Evolutionary conservation across 768 basidiomycete species (phyloP).

Genomic region (Macrolepiota dolichaula): DNA sequence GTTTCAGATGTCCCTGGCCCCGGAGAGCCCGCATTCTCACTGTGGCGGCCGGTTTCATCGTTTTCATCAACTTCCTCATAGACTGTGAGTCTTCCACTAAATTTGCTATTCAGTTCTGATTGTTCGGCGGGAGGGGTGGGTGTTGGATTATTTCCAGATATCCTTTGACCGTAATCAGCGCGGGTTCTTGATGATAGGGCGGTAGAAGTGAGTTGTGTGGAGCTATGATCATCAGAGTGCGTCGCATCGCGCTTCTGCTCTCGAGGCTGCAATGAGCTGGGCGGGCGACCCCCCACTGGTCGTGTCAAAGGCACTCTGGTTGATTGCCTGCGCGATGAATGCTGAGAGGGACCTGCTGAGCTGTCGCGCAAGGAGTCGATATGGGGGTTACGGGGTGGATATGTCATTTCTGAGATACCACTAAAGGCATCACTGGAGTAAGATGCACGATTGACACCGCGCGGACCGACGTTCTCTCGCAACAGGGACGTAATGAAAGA

Average conservation of each 20-base stretch:
- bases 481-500: constrained; percentile 60
- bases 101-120: background rate
- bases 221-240: background rate
- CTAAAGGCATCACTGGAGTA: constrained; percentile 41
- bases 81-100: background rate
- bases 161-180: background rate
- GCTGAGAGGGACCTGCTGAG: background rate
- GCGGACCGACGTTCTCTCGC: constrained; percentile 35
- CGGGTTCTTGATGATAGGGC: background rate
- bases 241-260: background rate
- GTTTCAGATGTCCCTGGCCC: background rate
- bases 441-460: constrained; percentile 26
- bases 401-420: constrained; percentile 53
- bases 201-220: background rate
- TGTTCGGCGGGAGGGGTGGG: background rate
- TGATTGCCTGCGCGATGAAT: background rate
- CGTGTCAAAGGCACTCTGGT: background rate
- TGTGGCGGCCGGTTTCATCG: background rate
- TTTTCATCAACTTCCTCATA: constrained; percentile 1
- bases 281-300: constrained; percentile 3
- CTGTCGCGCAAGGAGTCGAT: constrained; percentile 5
- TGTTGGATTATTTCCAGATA: background rate
- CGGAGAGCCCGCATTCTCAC: background rate
- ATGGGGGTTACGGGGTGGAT: constrained; percentile 33
- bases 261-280: background rate